A percentile compares a stretch with the other conserved stretches of the same genome.
phyloP scores from a whole-genome alignment of 208 protist genomes.

The Leishmania tropica region DNA sequence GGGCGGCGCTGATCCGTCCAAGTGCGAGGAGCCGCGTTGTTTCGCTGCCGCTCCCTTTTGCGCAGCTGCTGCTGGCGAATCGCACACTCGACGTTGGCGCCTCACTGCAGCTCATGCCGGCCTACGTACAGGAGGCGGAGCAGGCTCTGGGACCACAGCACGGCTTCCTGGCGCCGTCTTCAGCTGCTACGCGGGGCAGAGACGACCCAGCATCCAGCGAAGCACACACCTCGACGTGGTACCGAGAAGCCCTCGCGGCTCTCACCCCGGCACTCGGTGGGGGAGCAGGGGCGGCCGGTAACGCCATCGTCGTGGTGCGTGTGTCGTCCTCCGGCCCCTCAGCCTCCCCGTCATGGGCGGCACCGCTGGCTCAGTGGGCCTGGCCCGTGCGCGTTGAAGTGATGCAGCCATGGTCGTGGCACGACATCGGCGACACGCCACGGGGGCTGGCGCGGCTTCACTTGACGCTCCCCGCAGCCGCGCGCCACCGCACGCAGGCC shows the following conservation, averaged over 20 bases:
- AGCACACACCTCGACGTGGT: conserved; percentile 13
- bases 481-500: conserved; percentile 46
- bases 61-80: conserved; percentile 61
- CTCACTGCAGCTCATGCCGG: conserved; percentile 24
- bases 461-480: conserved; percentile 35
- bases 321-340: conserved; percentile 2
- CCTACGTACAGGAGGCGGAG: conserved; percentile 22
- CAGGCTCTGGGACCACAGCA: conserved; percentile 4
- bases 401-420: conserved; percentile 19
- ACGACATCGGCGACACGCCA: background rate
- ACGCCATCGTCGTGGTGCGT: conserved; percentile 37
- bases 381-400: conserved; percentile 41
- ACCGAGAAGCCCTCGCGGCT: conserved; percentile 12
- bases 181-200: background rate
- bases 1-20: conserved; percentile 43
- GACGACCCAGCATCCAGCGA: background rate
- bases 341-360: conserved; percentile 12
- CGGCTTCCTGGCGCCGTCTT: conserved; percentile 5
- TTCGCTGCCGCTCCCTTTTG: conserved; percentile 47
- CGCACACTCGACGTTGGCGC: conserved; percentile 44
- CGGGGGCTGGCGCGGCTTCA: conserved; percentile 34
- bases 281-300: conserved; percentile 15
- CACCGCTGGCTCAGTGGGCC: conserved; percentile 19
- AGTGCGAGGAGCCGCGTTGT: conserved; percentile 43
- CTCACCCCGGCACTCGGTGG: conserved; percentile 8